Conservation (phyloP, 2,329 filamentous ascomycete species). For the Zymoseptoria ardabiliae region DNA sequence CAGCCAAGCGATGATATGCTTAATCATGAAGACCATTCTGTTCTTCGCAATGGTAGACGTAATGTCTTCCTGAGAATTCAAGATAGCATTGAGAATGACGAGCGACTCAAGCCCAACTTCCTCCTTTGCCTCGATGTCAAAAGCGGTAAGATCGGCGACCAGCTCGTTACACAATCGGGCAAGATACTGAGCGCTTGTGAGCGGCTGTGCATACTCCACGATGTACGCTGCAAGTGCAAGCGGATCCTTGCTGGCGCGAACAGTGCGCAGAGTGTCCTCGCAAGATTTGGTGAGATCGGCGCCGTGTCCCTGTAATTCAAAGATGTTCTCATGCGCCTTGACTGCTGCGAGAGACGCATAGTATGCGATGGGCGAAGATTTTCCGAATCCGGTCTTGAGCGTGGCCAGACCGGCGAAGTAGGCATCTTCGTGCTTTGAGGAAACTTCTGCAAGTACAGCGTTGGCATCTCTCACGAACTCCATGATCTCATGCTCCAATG, state of each 20-base stretch:
- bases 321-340: constrained; percentile 31
- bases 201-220: constrained; percentile 41
- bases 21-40: constrained; percentile 73
- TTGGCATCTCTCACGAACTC: constrained; percentile 48
- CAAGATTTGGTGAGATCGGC: constrained; percentile 29
- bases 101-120: constrained; percentile 38
- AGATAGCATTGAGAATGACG: constrained; percentile 47
- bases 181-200: constrained; percentile 42
- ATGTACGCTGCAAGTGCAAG: constrained; percentile 44
- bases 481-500: constrained; percentile 47
- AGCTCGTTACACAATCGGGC: constrained; percentile 53
- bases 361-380: constrained; percentile 27
- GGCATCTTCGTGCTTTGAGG: background rate
- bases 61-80: constrained; percentile 43
- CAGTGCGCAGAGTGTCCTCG: constrained; percentile 29
- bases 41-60: constrained; percentile 49
- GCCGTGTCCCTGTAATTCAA: constrained; percentile 37
- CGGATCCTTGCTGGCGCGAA: constrained; percentile 33
- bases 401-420: background rate
- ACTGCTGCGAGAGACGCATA: constrained; percentile 37
- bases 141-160: constrained; percentile 51
- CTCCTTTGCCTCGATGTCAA: constrained; percentile 32
- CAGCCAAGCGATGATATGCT: constrained; percentile 67
- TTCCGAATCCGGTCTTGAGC: background rate
- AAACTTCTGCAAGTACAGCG: constrained; percentile 32